phyloP scores from a whole-genome alignment of 2,329 filamentous ascomycete species.

The Capronia americana region DNA sequence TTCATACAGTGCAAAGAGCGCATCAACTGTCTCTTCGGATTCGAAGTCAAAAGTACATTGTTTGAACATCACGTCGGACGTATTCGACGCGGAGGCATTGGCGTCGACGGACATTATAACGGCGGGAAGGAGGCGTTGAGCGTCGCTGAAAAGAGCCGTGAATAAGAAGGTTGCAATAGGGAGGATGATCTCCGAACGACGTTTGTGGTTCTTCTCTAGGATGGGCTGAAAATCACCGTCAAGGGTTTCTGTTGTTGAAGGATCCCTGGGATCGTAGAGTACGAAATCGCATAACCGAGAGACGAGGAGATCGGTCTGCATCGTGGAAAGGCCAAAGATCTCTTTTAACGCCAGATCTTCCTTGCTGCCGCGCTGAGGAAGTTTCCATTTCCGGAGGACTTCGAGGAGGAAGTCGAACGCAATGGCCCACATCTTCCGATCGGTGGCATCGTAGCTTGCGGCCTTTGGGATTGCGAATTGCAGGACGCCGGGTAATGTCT shows the following conservation, averaged over 20 bases:
- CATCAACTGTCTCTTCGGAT: conserved; percentile 65
- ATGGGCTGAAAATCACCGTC: conserved; percentile 50
- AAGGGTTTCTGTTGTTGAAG: conserved; percentile 17
- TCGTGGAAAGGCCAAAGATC: conserved; percentile 69
- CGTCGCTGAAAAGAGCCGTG: conserved; percentile 83
- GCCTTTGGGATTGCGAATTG: conserved; percentile 60
- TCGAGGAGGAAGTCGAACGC: conserved; percentile 85
- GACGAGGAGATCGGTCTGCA: conserved; percentile 77
- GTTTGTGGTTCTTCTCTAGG: conserved; percentile 35
- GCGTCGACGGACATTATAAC: conserved; percentile 82
- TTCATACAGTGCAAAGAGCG: conserved; percentile 76
- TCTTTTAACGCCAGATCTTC: conserved; percentile 75
- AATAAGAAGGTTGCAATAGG: conserved; percentile 73
- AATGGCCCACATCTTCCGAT: conserved; percentile 64
- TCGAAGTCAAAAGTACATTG: conserved; percentile 74
- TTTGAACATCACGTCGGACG: conserved; percentile 90
- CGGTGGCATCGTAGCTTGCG: conserved; percentile 38
- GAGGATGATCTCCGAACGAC: conserved; percentile 41
- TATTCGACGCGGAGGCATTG: conserved; percentile 79
- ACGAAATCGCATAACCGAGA: conserved; percentile 79
- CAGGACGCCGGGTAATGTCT: conserved; percentile 73
- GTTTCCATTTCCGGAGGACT: conserved; percentile 68
- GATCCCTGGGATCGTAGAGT: conserved; percentile 63
- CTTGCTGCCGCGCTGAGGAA: conserved; percentile 78
- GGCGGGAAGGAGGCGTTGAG: conserved; percentile 82